These are phyloP conservation scores for Paxillus ammoniavirescens DNA, from an alignment of 768 basidiomycete species.

Conservation along the genomic window DNA sequence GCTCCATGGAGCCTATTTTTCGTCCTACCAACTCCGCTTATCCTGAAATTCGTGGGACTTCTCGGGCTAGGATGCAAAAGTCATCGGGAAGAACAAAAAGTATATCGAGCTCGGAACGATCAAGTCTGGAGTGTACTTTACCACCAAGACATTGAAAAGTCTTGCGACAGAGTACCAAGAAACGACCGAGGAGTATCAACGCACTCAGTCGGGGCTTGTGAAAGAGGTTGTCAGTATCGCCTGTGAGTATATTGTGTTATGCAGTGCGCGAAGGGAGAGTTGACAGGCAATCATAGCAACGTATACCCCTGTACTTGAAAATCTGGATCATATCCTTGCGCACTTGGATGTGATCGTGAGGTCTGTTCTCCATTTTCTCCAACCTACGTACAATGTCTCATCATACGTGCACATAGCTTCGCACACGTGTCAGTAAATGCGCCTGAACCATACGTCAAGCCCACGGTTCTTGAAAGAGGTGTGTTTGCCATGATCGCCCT, in stretches of 20 bases:
- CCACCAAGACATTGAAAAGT: conserved; percentile 70
- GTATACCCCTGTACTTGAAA: conserved; percentile 86
- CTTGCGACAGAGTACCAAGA: conserved; percentile 73
- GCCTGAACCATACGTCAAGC: conserved; percentile 86
- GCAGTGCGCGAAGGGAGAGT: not conserved
- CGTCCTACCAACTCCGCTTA: not conserved
- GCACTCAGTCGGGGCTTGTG: conserved; percentile 78
- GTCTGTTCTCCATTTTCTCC: conserved; percentile 37
- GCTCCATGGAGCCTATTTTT: not conserved
- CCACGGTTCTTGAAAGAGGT: conserved; percentile 77
- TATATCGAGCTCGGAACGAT: conserved; percentile 84
- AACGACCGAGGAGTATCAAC: conserved; percentile 64
- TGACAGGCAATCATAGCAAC: conserved; percentile 54
- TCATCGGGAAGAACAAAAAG: conserved; percentile 55
- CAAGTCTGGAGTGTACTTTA: conserved; percentile 89
- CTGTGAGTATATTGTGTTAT: conserved; percentile 44
- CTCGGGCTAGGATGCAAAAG: conserved; percentile 69
- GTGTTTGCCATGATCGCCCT: conserved; percentile 4
- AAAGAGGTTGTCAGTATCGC: conserved; percentile 94
- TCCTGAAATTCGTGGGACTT: not conserved
- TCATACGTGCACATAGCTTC: conserved; percentile 50
- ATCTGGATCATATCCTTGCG: conserved; percentile 78
- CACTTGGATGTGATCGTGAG: conserved; percentile 90
- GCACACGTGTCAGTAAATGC: conserved; percentile 90
- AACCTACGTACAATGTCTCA: not conserved